Evolutionary conservation across 768 basidiomycete species (phyloP), one percentile per base, ranked within the genome.

Genomic region (Clitopilus hobsonii): DNA sequence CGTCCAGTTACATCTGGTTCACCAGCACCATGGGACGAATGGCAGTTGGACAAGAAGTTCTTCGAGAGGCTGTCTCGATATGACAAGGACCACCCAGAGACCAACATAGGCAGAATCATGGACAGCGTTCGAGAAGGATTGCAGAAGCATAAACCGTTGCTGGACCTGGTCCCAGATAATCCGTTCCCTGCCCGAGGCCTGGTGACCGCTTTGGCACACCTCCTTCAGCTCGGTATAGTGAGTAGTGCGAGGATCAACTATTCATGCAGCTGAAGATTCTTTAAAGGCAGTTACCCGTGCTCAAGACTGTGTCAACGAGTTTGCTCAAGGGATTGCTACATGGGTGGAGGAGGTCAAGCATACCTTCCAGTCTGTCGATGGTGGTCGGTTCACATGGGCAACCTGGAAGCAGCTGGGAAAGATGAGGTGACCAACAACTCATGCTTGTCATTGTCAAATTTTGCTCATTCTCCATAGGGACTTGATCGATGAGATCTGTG

Each of bases 181-280:
- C 55, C 56, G 14, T 61, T 61, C 25, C 60, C 60, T n/a, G 60
- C 57, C 10, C 55, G 45, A 38, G 23, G 53, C 25, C 57, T 58
- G 13, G 38, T 61, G 1, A 45, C 29, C n/a, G 53, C 47, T 20
- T 20, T 56, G 26, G 45, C 32, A 6, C 23, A 52, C n/a, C 49
- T 58, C 5, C 30, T 60, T 4, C 27, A 54, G 29, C 60, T 58
- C 38, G 57, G 60, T 10, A 50, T 28, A 53, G 60, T 58, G 52
- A 16, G 50, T 41, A n/a, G 20, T 20, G 14, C 2, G 22, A 20
- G 5, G 27, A 4, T 48, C 26, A 0, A 3, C 14, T 8, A 11
- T 7, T 5, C 16, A 8, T 18, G 8, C 0, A 16, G 13, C 14
- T n/a, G 5, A 4, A 8, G 8, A 18, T 6, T 23, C 5, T 0